Evolutionary conservation across 371 early-diverging fungal species (phyloP), one percentile per base, ranked within the genome.

Genomic region (Coelomomyces lativittatus): DNA sequence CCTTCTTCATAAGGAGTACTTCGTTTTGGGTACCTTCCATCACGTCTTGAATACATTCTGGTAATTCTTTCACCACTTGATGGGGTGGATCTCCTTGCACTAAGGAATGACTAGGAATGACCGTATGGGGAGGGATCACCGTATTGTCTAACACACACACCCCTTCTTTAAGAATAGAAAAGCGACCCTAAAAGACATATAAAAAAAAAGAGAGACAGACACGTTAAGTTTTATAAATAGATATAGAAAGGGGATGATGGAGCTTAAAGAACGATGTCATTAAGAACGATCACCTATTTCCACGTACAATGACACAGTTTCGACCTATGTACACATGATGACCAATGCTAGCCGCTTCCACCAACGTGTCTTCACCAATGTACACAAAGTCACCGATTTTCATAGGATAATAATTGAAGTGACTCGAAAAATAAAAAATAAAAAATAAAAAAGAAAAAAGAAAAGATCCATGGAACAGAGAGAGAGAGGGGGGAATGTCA

Each of bases 341-440:
- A 26, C 95, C 95, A 29, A 93, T 89, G 3, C 73, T 75, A 0
- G 92, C 93, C 12, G 95, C 91, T 50, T 92, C 90, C 4, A 93
- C 79, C 35, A 91, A 77, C 15, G 81, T 67, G 28, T 82, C 82
- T 54, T 88, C 84, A 4, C 87, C 90, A 49, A 91, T 85, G n/a
- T 72, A 70, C 6, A 88, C 88, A 58, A 86, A 78, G 58, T 91
- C 91, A 7, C 93, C 86, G 38, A 93, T 86, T 56, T 91, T 92
- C 72, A 89, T 81, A 21, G 92, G 93, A 53, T 87, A 93, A 56
- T 93, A 91, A 36, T 53, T 62, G 57, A 72, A 72, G 27, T 58
- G 40, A 29, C 67, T 64, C 30, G 25, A 36, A 21, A 37, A 37
- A 23, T 6, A 33, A 14, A 14, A n/a, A 33, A n/a, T 33, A 14